phyloP scores from a whole-genome alignment of 345 rosid species.

The Populus tremula region DNA sequence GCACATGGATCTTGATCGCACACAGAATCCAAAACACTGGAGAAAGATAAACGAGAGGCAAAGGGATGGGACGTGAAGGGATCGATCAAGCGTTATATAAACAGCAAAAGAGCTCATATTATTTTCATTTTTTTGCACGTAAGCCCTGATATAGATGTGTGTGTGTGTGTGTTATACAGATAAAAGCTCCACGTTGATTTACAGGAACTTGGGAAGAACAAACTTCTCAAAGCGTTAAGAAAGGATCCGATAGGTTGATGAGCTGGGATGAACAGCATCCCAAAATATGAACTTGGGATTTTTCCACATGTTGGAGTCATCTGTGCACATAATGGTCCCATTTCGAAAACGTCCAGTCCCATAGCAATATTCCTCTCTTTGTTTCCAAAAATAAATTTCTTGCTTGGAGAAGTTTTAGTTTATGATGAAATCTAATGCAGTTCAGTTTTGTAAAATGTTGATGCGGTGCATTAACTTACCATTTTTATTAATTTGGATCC shows the following conservation, averaged over 20 bases:
- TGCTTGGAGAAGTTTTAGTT: not conserved
- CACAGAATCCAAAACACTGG: too few species aligned
- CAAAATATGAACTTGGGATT: conserved; percentile 6
- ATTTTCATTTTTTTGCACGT: too few species aligned
- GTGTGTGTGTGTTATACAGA: too few species aligned
- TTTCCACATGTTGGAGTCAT: not conserved
- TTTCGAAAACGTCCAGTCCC: not conserved
- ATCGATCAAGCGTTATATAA: too few species aligned
- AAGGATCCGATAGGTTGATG: conserved; percentile 2
- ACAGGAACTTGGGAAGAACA: conserved; percentile 5
- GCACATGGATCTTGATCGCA: too few species aligned
- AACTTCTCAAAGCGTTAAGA: conserved; percentile 10
- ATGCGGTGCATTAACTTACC: conserved; percentile 18
- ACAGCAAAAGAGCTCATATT: too few species aligned
- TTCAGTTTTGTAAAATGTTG: too few species aligned
- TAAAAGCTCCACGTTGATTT: too few species aligned
- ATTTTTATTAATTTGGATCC: conserved; percentile 44
- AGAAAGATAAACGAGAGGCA: too few species aligned
- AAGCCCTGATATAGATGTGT: too few species aligned
- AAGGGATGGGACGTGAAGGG: too few species aligned
- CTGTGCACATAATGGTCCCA: not conserved
- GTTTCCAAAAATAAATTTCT: not conserved
- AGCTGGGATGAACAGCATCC: conserved; percentile 17
- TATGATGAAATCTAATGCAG: too few species aligned
- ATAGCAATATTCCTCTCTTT: conserved; percentile 6